phyloP scores from a whole-genome alignment of 208 protist species.

The Angomonas deanei region DNA sequence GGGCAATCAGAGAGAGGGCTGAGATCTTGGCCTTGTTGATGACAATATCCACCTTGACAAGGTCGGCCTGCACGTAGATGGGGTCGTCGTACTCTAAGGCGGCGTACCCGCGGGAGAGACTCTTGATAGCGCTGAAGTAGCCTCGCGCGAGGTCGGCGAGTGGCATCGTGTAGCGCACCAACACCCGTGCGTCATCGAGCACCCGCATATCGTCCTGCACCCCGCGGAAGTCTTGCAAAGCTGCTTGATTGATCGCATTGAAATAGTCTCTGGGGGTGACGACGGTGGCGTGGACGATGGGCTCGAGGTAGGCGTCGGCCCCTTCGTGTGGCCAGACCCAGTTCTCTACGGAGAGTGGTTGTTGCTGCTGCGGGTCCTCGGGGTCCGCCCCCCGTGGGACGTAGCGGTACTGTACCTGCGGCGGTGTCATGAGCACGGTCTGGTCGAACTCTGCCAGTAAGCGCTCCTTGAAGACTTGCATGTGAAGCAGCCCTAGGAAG shows the following conservation, averaged over 20 bases:
- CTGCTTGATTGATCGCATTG: slow-evolving; percentile 76
- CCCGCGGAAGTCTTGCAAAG: slow-evolving; percentile 57
- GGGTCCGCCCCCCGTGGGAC: slow-evolving; percentile 28
- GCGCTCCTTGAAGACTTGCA: slow-evolving; percentile 96
- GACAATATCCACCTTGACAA: slow-evolving; percentile 92
- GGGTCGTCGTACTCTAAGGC: slow-evolving; percentile 94
- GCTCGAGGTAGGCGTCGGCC: slow-evolving; percentile 82
- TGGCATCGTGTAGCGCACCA: slow-evolving; percentile 88
- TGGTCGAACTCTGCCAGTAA: slow-evolving; percentile 91
- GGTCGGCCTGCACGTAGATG: slow-evolving; percentile 79
- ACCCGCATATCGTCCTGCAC: slow-evolving; percentile 66
- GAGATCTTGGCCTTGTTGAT: slow-evolving; percentile 91
- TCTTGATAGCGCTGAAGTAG: slow-evolving; percentile 94
- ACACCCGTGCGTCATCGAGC: slow-evolving; percentile 63
- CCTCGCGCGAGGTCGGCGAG: slow-evolving; percentile 93
- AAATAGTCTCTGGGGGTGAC: slow-evolving; percentile 89
- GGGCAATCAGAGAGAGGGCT: slow-evolving; percentile 89
- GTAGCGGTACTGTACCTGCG: slow-evolving; percentile 91
- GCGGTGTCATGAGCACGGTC: slow-evolving; percentile 91
- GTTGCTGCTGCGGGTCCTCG: slow-evolving; percentile 16
- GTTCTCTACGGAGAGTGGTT: slow-evolving; percentile 60
- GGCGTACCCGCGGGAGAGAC: slow-evolving; percentile 89
- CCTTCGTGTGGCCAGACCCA: slow-evolving; percentile 87
- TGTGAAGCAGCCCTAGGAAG: slow-evolving; percentile 97
- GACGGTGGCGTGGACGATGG: slow-evolving; percentile 84